phyloP scores from a whole-genome alignment of 2,329 filamentous ascomycete species.

The Plectosphaerella plurivora region DNA sequence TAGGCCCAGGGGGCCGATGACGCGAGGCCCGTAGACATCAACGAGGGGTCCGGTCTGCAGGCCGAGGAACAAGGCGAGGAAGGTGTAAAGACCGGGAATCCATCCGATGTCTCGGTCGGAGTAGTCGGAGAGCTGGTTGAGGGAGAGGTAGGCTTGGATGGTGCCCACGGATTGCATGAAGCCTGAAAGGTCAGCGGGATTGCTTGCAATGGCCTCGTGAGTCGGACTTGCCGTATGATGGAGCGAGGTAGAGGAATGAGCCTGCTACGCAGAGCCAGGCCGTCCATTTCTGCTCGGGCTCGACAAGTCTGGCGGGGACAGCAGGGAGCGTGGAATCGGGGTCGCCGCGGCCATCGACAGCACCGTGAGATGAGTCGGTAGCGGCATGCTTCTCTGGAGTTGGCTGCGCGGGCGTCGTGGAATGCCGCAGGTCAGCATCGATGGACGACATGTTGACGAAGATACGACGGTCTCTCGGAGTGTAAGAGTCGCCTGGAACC shows the following conservation, averaged over 20 bases:
- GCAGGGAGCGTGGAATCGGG: too few species aligned
- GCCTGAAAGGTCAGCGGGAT: conserved; percentile 19
- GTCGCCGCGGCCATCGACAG: too few species aligned
- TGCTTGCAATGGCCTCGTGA: neutral
- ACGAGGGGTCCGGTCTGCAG: conserved; percentile 44
- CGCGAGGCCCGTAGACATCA: conserved; percentile 38
- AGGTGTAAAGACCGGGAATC: conserved; percentile 42
- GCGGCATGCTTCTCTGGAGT: too few species aligned
- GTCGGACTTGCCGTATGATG: conserved; percentile 6
- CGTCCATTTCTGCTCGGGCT: conserved; percentile 7
- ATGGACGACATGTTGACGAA: too few species aligned
- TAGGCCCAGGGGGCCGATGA: conserved; percentile 31
- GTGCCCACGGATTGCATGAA: conserved; percentile 44
- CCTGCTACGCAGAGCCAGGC: conserved; percentile 10
- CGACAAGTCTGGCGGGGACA: neutral
- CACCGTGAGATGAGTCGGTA: too few species aligned
- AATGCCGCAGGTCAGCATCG: too few species aligned
- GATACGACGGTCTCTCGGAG: too few species aligned
- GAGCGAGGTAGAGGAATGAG: conserved; percentile 10
- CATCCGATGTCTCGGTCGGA: conserved; percentile 40
- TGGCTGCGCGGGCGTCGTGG: too few species aligned
- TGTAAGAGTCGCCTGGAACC: too few species aligned
- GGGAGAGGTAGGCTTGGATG: conserved; percentile 39
- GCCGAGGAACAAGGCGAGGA: conserved; percentile 36
- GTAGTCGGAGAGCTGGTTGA: conserved; percentile 36